A percentile compares a stretch with the other conserved stretches of the same genome.
phyloP scores from a whole-genome alignment of 768 basidiomycete genomes.

The Coprinopsis marcescibilis region DNA sequence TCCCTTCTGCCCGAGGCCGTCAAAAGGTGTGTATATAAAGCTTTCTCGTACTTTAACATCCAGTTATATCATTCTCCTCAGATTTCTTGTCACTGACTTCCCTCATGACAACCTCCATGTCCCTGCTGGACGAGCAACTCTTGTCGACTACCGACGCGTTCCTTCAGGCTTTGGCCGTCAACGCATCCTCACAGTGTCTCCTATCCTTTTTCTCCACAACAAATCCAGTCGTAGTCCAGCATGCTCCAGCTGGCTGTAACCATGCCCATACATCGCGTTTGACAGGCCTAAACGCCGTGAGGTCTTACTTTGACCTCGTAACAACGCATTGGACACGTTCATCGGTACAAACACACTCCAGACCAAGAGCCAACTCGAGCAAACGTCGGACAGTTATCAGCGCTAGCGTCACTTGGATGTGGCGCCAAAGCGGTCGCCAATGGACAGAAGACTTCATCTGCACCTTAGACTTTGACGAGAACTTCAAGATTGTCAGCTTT shows the following conservation, averaged over 20 bases:
- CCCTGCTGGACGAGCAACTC: slow-evolving; percentile 23
- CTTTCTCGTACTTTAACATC: background rate
- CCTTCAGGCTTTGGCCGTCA: slow-evolving; percentile 31
- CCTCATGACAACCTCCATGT: background rate
- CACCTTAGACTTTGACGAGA: slow-evolving; percentile 39
- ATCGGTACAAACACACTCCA: slow-evolving; percentile 20
- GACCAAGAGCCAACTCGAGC: slow-evolving; percentile 18
- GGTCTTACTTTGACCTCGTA: slow-evolving; percentile 45
- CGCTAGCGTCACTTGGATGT: slow-evolving; percentile 40
- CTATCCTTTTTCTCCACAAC: slow-evolving; percentile 35
- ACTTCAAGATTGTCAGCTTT: slow-evolving; percentile 35
- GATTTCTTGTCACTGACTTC: background rate
- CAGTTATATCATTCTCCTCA: background rate
- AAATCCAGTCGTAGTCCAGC: slow-evolving; percentile 33
- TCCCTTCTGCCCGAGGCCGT: slow-evolving; percentile 34
- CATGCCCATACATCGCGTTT: slow-evolving; percentile 30
- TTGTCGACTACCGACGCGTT: slow-evolving; percentile 28
- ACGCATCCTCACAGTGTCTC: slow-evolving; percentile 27
- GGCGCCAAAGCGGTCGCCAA: slow-evolving; percentile 36
- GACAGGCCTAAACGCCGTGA: slow-evolving; percentile 38
- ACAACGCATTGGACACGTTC: slow-evolving; percentile 40
- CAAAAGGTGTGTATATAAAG: slow-evolving; percentile 9
- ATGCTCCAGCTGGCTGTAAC: slow-evolving; percentile 30
- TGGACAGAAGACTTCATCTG: slow-evolving; percentile 44
- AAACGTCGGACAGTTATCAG: slow-evolving; percentile 26